A percentile compares a stretch with the other conserved stretches of the same genome.
phyloP scores from a whole-genome alignment of 805 yeast genomes.

The Kazachstania bromeliacearum region DNA sequence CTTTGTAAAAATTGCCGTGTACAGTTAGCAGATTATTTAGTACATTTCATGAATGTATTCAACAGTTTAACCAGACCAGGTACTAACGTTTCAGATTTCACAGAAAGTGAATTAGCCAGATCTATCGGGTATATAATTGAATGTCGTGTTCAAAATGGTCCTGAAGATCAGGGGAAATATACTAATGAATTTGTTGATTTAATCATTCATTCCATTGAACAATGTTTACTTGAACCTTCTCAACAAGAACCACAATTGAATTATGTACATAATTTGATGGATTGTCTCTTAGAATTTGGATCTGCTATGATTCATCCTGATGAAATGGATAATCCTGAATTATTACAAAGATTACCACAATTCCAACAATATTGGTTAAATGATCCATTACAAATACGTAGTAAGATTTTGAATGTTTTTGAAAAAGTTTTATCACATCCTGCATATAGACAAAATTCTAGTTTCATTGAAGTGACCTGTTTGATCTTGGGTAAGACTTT shows the following conservation, averaged over 20 bases:
- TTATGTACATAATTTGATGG: slow-evolving; percentile 46
- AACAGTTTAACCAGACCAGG: slow-evolving; percentile 25
- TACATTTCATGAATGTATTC: slow-evolving; percentile 23
- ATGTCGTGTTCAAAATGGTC: slow-evolving; percentile 35
- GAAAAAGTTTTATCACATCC: slow-evolving; percentile 31
- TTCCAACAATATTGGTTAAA: slow-evolving; percentile 38
- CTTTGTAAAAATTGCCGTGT: slow-evolving; percentile 25
- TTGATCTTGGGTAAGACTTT: slow-evolving; percentile 38
- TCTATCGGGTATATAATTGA: slow-evolving; percentile 57
- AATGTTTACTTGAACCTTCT: slow-evolving; percentile 4
- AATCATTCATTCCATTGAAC: slow-evolving; percentile 19
- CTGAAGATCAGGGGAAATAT: slow-evolving; percentile 34
- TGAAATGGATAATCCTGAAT: slow-evolving; percentile 21
- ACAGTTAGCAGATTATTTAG: slow-evolving; percentile 19
- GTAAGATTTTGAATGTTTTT: slow-evolving; percentile 35
- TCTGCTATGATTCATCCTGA: slow-evolving; percentile 52
- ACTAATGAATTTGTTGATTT: slow-evolving; percentile 28
- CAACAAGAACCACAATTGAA: slow-evolving; percentile 29
- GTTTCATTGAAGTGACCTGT: slow-evolving; percentile 55
- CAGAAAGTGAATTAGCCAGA: slow-evolving; percentile 46
- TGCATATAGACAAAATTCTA: slow-evolving; percentile 34
- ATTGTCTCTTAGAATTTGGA: slow-evolving; percentile 62
- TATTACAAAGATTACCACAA: slow-evolving; percentile 14
- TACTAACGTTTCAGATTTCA: slow-evolving; percentile 21
- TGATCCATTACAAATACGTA: slow-evolving; percentile 41